These are phyloP conservation scores for Colletotrichum filicis DNA, from an alignment of 2,329 filamentous ascomycete genomes.

Conservation along the genomic window DNA sequence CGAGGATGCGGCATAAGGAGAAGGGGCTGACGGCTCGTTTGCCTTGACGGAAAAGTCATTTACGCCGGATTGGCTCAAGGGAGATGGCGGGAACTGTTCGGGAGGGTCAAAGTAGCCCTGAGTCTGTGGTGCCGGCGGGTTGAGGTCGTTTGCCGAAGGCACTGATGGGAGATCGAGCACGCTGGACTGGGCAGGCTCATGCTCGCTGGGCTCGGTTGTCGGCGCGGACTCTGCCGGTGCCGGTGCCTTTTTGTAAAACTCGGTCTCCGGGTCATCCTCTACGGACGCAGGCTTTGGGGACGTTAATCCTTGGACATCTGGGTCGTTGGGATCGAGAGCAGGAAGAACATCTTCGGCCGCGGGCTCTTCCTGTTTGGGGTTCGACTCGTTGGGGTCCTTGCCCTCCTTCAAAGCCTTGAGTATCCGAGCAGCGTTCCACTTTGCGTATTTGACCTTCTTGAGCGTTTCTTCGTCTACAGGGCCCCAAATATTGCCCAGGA, in stretches of 20 bases:
- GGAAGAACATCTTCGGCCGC: conserved; percentile 56
- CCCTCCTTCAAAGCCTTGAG: conserved; percentile 90
- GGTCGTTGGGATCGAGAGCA: conserved; percentile 70
- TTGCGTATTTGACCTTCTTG: conserved; percentile 94
- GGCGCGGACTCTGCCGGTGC: conserved; percentile 41
- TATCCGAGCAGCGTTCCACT: conserved; percentile 94
- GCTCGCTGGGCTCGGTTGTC: conserved; percentile 39
- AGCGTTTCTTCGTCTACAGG: conserved; percentile 77
- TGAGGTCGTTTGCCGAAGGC: conserved; percentile 11
- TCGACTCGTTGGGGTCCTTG: conserved; percentile 90
- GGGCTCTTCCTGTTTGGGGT: conserved; percentile 73
- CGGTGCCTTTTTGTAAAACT: conserved; percentile 31
- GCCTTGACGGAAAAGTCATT: conserved; percentile 39
- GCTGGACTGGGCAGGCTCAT: conserved; percentile 20
- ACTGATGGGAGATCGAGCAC: conserved; percentile 33
- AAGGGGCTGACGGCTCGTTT: conserved; percentile 13
- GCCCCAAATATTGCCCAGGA: conserved; percentile 87
- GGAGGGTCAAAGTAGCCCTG: conserved; percentile 49
- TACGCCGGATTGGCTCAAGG: conserved; percentile 45
- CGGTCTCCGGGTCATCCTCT: conserved; percentile 64
- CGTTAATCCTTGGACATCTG: conserved; percentile 69
- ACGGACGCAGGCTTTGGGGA: conserved; percentile 55
- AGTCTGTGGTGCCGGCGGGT: conserved; percentile 33
- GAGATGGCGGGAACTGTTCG: conserved; percentile 48
- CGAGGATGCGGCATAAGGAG: conserved; percentile 26